Evolutionary conservation across 1,284 basidiomycete species (phyloP).

Genomic region (Ceratobasidium sp.): DNA sequence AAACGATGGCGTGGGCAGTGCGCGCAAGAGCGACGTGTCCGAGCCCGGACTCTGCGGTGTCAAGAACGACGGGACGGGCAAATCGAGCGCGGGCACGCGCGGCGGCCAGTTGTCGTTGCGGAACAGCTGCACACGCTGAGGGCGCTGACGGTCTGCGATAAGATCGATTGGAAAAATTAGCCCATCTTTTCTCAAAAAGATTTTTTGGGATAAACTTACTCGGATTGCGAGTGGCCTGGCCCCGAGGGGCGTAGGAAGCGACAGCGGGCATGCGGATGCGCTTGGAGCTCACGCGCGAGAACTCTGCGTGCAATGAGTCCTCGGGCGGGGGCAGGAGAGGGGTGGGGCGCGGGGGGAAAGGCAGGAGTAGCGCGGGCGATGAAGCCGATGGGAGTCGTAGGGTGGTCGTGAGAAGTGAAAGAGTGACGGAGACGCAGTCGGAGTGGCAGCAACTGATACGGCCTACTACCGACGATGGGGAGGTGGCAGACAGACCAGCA

Average conservation of each 20-base stretch:
- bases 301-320: slow-evolving; percentile 44
- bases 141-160: slow-evolving; percentile 37
- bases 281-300: background rate
- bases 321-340: slow-evolving; percentile 19
- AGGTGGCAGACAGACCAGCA: slow-evolving; percentile 26
- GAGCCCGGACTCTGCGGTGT: slow-evolving; percentile 11
- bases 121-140: slow-evolving; percentile 32
- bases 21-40: slow-evolving; percentile 17
- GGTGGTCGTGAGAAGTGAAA: slow-evolving; percentile 18
- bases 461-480: too few relatives aligned
- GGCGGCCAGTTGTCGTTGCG: slow-evolving; percentile 45
- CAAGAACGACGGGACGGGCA: slow-evolving; percentile 35
- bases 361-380: background rate
- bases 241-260: slow-evolving; percentile 19
- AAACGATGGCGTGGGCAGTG: slow-evolving; percentile 34
- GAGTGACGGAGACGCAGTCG: slow-evolving; percentile 31
- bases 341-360: background rate
- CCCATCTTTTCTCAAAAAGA: background rate
- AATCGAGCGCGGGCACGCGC: slow-evolving; percentile 24
- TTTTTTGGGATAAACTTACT: background rate
- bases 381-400: background rate
- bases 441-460: too few relatives aligned
- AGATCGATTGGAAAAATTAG: slow-evolving; percentile 19
- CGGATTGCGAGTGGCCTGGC: slow-evolving; percentile 17
- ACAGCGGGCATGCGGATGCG: slow-evolving; percentile 32